A percentile compares a stretch with the other conserved stretches of the same genome.
Conservation (phyloP, 2,329 filamentous ascomycete species). For the Zarea fungicola region DNA sequence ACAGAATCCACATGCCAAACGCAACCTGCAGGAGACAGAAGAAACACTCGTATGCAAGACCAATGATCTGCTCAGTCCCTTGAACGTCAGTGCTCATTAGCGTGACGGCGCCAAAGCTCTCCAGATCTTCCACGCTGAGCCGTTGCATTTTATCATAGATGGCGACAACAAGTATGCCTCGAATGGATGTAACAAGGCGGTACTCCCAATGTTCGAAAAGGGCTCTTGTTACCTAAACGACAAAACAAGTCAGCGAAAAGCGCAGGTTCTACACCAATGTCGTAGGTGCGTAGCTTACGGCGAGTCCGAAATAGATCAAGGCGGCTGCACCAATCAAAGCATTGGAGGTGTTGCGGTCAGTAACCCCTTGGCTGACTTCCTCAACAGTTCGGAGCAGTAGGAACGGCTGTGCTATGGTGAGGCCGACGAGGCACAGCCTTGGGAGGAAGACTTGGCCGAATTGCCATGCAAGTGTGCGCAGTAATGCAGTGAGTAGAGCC, state of each 20-base stretch:
- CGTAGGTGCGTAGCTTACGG: not conserved
- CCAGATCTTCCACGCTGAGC: not conserved
- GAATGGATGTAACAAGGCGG: not conserved
- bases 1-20: not conserved
- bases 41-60: not conserved
- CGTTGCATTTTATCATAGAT: constrained; percentile 1
- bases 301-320: not conserved
- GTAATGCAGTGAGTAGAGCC: not conserved
- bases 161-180: not conserved
- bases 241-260: not conserved
- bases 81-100: not conserved
- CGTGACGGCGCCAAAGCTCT: not conserved
- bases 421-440: not conserved
- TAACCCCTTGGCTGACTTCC: not conserved
- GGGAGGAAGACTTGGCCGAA: not conserved
- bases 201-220: not conserved
- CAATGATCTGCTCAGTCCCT: not conserved
- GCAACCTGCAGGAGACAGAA: not conserved
- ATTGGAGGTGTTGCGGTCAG: not conserved
- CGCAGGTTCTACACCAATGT: too few species aligned
- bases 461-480: not conserved
- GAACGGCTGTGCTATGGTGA: not conserved
- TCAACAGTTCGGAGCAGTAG: not conserved
- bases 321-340: not conserved
- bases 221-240: not conserved